Conservation (phyloP, 257 asterid species). For the Jasminum sambac region DNA sequence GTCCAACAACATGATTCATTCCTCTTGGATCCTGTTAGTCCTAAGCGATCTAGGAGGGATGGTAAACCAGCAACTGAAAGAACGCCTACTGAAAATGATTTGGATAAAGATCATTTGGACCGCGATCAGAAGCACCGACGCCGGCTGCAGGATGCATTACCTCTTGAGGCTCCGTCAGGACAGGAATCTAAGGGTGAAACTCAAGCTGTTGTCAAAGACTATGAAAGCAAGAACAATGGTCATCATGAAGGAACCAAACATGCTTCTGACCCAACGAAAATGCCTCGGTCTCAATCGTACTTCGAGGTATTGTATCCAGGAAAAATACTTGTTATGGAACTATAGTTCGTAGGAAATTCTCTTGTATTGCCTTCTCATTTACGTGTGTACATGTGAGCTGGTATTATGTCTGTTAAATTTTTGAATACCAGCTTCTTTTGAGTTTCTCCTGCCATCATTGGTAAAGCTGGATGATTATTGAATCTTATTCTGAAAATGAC, state of each 20-base stretch:
- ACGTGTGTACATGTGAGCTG: constrained; percentile 26
- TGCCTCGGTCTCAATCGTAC: constrained; percentile 50
- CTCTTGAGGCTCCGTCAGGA: constrained; percentile 48
- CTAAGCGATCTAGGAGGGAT: constrained; percentile 83
- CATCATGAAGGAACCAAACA: constrained; percentile 37
- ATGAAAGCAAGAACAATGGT: constrained; percentile 34
- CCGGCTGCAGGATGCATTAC: constrained; percentile 50
- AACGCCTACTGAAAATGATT: constrained; percentile 24
- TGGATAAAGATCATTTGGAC: constrained; percentile 42
- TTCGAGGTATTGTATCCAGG: constrained; percentile 53
- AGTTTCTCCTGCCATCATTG: constrained; percentile 28
- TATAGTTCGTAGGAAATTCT: not conserved
- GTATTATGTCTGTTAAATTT: constrained; percentile 8
- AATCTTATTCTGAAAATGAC: constrained; percentile 12
- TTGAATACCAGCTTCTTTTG: constrained; percentile 30
- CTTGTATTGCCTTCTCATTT: constrained; percentile 10
- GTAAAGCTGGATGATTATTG: constrained; percentile 14
- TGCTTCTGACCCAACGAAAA: constrained; percentile 45
- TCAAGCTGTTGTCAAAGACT: constrained; percentile 38
- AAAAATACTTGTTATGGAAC: not conserved
- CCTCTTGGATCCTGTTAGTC: constrained; percentile 46
- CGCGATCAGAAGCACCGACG: constrained; percentile 49
- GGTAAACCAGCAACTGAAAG: constrained; percentile 65
- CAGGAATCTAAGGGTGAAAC: constrained; percentile 45
- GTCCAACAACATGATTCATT: constrained; percentile 13